phyloP scores from a whole-genome alignment of 1,139 yeast species.

The Citeromyces hawaiiensis region DNA sequence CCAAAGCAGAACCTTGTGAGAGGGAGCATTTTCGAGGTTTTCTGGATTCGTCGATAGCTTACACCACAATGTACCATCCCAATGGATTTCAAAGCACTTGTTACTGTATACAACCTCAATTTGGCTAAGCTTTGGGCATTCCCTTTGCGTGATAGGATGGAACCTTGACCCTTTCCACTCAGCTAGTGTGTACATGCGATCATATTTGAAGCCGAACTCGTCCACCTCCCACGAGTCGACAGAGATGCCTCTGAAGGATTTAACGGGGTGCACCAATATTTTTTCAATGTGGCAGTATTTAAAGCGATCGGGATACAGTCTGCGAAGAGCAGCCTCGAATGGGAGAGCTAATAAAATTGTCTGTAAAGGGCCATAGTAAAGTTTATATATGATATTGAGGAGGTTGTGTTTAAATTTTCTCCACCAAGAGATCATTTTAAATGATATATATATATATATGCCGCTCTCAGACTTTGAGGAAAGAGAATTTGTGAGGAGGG shows the following conservation, averaged over 20 bases:
- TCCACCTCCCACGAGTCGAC: constrained; percentile 10
- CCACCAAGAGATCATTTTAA: too few relatives aligned
- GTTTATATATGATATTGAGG: background rate
- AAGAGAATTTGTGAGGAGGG: too few relatives aligned
- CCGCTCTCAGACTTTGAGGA: too few relatives aligned
- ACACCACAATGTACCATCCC: constrained; percentile 2
- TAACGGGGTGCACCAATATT: constrained; percentile 10
- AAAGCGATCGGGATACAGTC: background rate
- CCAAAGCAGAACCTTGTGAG: constrained; percentile 10
- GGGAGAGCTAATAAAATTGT: background rate
- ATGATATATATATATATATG: too few relatives aligned
- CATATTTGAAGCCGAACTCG: constrained; percentile 11
- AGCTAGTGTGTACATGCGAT: constrained; percentile 12
- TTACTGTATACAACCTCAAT: constrained; percentile 6
- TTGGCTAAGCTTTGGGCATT: constrained; percentile 7
- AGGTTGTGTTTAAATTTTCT: background rate
- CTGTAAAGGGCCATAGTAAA: background rate
- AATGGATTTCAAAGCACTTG: constrained; percentile 5
- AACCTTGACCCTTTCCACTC: constrained; percentile 1
- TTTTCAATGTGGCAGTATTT: constrained; percentile 4
- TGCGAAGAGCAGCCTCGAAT: background rate
- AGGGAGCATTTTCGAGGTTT: constrained; percentile 1
- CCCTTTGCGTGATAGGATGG: constrained; percentile 9
- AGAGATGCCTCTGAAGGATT: constrained; percentile 10
- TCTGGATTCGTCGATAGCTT: constrained; percentile 7